Base-by-base conservation (phyloP, 148 eudicot species). In the Drosera capensis region DNA sequence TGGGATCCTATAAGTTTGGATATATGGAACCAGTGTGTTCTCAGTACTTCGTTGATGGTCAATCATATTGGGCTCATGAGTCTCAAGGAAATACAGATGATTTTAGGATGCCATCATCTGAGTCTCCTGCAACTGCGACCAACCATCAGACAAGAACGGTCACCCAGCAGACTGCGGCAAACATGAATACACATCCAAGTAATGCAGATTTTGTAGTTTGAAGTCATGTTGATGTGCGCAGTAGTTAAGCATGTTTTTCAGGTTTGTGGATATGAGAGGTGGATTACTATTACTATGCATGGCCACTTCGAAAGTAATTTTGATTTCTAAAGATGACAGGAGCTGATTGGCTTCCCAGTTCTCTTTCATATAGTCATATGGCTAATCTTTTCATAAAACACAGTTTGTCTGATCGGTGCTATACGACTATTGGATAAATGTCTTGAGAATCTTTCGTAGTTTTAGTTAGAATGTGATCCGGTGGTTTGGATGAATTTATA, bases 1-100 rank as follows among this genome's bases (percentile, higher is more conserved):
- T 69, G 28, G 77, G 68, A 41, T 55, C 64, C 41, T 90, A 78
- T 80, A 90, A 90, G 49, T 85, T 73, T 62, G 95, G 85, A 20
- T 72, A 71, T 48, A 71, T 78, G 26, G 99, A 78, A 26, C 80
- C 82, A 8, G 82, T 74, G 40, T 65, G 64, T 55, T 46, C 73
- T 45, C 80, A 90, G 12, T 83, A 72, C 59, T 83, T 73, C 62
- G 71, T 59, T 63, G 70, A 73, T 55, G 62, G 62, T 49, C 61
- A 75, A 25, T 56, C 71, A 37, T 77, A 66, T 61, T 65, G 58
- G 51, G 71, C 60, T 20, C 58, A 61, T 48, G 82, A 75, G 45
- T 70, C 66, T 41, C 41, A 49, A 23, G 59, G 55, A 29, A 59
- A 53, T 38, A 54, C 54, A 11, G 62, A 74, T 59, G 87, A 72